Conservation (phyloP, 176 grass and related monocot genomes). For the Areca catechu region DNA sequence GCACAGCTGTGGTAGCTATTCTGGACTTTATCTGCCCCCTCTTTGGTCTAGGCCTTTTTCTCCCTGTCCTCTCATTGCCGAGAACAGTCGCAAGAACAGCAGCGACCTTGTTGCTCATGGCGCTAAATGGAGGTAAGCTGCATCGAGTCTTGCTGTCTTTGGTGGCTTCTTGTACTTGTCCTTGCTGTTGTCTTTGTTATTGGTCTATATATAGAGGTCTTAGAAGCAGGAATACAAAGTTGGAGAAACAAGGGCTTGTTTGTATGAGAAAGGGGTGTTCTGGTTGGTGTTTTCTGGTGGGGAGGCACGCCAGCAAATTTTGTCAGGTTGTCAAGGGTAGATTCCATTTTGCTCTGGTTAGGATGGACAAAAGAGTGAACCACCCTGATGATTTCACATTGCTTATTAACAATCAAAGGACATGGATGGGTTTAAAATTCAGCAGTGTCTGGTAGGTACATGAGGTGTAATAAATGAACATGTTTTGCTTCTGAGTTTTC, state of each 20-base stretch:
- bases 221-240: no score
- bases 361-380: no score
- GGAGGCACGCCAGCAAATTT: slow-evolving; percentile 33
- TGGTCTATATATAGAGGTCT: slow-evolving; percentile 29
- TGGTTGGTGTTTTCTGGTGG: slow-evolving; percentile 10
- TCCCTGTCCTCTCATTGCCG: slow-evolving; percentile 20
- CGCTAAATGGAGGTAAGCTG: slow-evolving; percentile 6
- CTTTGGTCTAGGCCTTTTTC: slow-evolving; percentile 11
- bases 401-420: no score
- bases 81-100: slow-evolving; percentile 14
- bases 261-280: no score
- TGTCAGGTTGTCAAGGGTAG: no score
- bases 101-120: slow-evolving; percentile 25
- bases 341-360: no score
- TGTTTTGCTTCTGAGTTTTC: no score
- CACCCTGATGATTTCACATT: no score
- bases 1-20: slow-evolving; percentile 31
- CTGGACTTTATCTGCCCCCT: slow-evolving; percentile 41
- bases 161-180: background rate
- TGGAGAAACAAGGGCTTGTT: no score
- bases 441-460: no score
- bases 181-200: slow-evolving; percentile 18
- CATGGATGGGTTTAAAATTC: no score
- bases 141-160: background rate
- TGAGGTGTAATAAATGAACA: no score